These are phyloP conservation scores for Grosmannia penicillata DNA, from an alignment of 2,329 filamentous ascomycete genomes.

Conservation along the genomic window DNA sequence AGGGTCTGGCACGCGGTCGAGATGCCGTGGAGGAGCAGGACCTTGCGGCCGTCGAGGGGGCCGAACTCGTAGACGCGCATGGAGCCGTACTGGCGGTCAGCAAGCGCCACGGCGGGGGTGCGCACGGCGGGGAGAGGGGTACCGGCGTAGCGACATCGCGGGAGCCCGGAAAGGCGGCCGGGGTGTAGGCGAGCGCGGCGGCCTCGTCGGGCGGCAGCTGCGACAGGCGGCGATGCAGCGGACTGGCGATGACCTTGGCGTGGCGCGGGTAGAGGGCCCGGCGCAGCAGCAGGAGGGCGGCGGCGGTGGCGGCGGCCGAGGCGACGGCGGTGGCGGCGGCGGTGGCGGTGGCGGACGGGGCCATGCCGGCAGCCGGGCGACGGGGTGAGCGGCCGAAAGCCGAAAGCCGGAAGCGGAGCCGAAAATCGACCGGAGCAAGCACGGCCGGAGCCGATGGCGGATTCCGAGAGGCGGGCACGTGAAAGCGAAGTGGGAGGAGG, in stretches of 20 bases:
- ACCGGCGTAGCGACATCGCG: slow-evolving; percentile 58
- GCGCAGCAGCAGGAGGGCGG: slow-evolving; percentile 11
- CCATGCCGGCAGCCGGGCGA: too few species aligned
- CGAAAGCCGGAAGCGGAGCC: too few species aligned
- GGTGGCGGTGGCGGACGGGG: not conserved
- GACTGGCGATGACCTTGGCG: slow-evolving; percentile 11
- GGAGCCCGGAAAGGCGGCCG: slow-evolving; percentile 54
- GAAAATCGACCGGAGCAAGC: too few species aligned
- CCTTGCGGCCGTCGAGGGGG: slow-evolving; percentile 54
- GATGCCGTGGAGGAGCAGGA: slow-evolving; percentile 71
- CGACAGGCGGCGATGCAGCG: slow-evolving; percentile 13
- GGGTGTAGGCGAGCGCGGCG: slow-evolving; percentile 35
- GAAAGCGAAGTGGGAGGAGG: too few species aligned
- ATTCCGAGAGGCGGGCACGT: too few species aligned
- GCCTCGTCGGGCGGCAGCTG: slow-evolving; percentile 11
- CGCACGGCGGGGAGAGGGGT: not conserved
- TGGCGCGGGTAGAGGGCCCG: slow-evolving; percentile 12
- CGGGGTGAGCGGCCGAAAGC: too few species aligned
- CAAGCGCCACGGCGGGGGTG: not conserved
- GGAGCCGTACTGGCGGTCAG: slow-evolving; percentile 49
- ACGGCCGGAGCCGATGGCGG: too few species aligned
- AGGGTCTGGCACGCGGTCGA: slow-evolving; percentile 68
- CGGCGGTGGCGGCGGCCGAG: slow-evolving; percentile 12
- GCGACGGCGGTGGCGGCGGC: slow-evolving; percentile 11
- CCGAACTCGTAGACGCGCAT: slow-evolving; percentile 76